Evolutionary conservation across 352 stramenopile species (phyloP).

Genomic region (Globisporangium paroecandrum): DNA sequence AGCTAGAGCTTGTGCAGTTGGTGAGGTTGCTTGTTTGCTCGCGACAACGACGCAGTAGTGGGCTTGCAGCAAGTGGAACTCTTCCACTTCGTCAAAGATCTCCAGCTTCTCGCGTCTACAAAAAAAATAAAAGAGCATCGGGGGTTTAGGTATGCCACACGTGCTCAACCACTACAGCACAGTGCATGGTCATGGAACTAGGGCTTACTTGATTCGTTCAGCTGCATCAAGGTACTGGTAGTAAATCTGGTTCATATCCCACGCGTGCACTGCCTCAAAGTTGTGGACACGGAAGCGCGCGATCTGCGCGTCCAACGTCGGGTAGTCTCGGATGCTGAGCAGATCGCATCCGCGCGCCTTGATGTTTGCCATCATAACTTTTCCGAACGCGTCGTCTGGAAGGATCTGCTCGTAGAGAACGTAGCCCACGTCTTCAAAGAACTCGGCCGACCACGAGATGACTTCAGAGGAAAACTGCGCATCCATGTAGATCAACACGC

Average conservation of each 20-base stretch:
- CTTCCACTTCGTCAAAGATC: slow-evolving; percentile 92
- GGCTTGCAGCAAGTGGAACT: slow-evolving; percentile 89
- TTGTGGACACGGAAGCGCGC: slow-evolving; percentile 62
- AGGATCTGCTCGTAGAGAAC: slow-evolving; percentile 91
- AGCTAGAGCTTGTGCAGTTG: slow-evolving; percentile 30
- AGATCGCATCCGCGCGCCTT: slow-evolving; percentile 87
- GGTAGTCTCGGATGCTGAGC: slow-evolving; percentile 80
- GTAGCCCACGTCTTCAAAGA: slow-evolving; percentile 79
- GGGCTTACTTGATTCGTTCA: slow-evolving; percentile 62
- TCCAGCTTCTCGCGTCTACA: slow-evolving; percentile 79
- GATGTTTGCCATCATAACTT: slow-evolving; percentile 91
- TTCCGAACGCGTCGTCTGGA: slow-evolving; percentile 85
- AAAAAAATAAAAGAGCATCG: neutral
- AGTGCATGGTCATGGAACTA: neutral
- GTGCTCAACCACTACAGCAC: neutral
- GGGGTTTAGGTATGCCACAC: neutral
- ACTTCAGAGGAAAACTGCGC: slow-evolving; percentile 71
- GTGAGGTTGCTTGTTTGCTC: slow-evolving; percentile 35
- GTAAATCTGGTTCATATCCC: slow-evolving; percentile 92
- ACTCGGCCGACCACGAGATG: slow-evolving; percentile 59
- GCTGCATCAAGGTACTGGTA: slow-evolving; percentile 77
- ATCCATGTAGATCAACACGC: slow-evolving; percentile 91
- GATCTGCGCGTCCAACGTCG: slow-evolving; percentile 68
- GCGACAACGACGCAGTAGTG: slow-evolving; percentile 90
- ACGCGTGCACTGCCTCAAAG: slow-evolving; percentile 73